Conservation (phyloP, 2,329 filamentous ascomycete genomes). For the Oidium heveae region DNA sequence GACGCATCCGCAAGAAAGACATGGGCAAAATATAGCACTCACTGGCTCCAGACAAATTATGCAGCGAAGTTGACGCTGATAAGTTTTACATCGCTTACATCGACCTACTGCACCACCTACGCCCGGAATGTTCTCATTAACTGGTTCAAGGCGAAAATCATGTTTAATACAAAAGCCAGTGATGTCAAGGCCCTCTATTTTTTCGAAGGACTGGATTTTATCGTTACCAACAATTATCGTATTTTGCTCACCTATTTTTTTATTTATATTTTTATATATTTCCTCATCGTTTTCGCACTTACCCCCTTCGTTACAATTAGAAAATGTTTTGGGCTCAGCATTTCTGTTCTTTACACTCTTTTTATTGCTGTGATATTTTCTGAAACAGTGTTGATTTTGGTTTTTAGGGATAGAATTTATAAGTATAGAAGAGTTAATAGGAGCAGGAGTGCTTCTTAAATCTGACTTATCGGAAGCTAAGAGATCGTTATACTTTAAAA, state of each 20-base stretch:
- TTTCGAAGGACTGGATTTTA: slow-evolving; percentile 6
- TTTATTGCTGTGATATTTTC: too few relatives aligned
- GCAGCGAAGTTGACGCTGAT: slow-evolving; percentile 31
- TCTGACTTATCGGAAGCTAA: not conserved
- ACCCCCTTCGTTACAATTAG: not conserved
- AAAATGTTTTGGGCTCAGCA: not conserved
- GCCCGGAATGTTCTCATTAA: slow-evolving; percentile 16
- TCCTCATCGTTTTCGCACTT: not conserved
- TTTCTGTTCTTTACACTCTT: not conserved
- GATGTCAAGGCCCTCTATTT: slow-evolving; percentile 27
- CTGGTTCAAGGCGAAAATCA: slow-evolving; percentile 34
- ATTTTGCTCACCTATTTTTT: not conserved
- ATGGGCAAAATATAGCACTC: slow-evolving; percentile 32
- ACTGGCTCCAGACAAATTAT: slow-evolving; percentile 37
- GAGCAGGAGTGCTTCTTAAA: not conserved
- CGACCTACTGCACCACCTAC: slow-evolving; percentile 21
- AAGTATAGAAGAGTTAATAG: not conserved
- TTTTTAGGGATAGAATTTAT: not conserved
- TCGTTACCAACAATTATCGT: not conserved
- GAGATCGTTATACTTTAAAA: slow-evolving; percentile 37
- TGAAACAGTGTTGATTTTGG: not conserved
- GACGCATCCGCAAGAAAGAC: slow-evolving; percentile 36
- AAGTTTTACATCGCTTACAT: slow-evolving; percentile 24
- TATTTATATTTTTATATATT: not conserved
- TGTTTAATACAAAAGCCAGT: slow-evolving; percentile 36